Base-by-base conservation (phyloP, 1,284 basidiomycete species). In the Austroboletus olivaceoglutinosus region DNA sequence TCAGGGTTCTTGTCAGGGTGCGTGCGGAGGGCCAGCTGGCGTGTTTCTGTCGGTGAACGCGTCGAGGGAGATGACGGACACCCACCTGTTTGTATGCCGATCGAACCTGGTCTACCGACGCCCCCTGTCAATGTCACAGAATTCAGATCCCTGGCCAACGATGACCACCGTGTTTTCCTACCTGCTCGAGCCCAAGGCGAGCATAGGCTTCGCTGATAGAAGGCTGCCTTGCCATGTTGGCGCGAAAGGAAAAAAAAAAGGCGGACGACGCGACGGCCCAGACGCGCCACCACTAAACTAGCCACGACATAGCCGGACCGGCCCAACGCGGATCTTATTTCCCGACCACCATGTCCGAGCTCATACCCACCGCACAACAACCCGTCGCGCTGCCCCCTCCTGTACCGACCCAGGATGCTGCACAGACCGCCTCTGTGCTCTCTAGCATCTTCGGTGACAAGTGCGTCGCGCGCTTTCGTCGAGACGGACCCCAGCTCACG, bases 1-100 rank as follows among this genome's bases (percentile, higher is more conserved):
- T 76, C 76, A 0, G 76, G 80, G 58, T 87, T 87, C 68, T 87
- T 88, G 69, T 89, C 87, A 8, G 87, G 86, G 66, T 89, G 87
- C 0, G 80, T 83, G 30, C 74, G 75, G 25, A 89, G 71, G 10
- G 85, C 85, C 49, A 81, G 67, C 83, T 86, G 54, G 5, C n/a
- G 50, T 12, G 47, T 43, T 47, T 31, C 40, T 15, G 21, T 52
- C 18, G 48, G 42, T 33, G 48, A 47, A 41, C 22, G 38, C 18
- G 43, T 47, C 33, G 46, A 25, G 42, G 18, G 18, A 21, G 31
- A 19, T 10, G 43, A 43, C 16, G 15, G 45, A 21, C 30, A 56
- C 67, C 43, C 54, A 83, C 85, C 74, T 83, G 80, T 64, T 78
- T 87, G 72, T 89, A 89, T 4, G 80, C 74, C 43, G 69, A 74